These are phyloP conservation scores for Digitaria exilis DNA, from an alignment of 202 grass and related monocot genomes.

Conservation along the genomic window DNA sequence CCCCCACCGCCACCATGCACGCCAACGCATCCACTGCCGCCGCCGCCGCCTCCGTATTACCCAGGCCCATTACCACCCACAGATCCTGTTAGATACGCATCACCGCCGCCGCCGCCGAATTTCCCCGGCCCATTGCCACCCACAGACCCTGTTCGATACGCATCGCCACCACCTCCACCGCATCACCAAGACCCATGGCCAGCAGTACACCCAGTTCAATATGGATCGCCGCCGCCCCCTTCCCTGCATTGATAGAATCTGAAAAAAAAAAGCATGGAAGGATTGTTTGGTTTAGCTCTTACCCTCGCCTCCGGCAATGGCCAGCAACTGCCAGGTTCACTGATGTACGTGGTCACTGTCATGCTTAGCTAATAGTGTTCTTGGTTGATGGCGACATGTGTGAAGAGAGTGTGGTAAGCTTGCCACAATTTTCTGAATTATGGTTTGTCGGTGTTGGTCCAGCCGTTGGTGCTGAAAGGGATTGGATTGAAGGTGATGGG, in stretches of 20 bases:
- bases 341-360: slow-evolving; percentile 49
- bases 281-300: slow-evolving; percentile 54
- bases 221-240: slow-evolving; percentile 86
- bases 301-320: slow-evolving; percentile 18
- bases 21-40: slow-evolving; percentile 47
- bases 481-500: slow-evolving; percentile 47
- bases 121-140: slow-evolving; percentile 26
- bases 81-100: slow-evolving; percentile 22
- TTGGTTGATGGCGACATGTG: slow-evolving; percentile 33
- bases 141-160: background rate
- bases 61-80: slow-evolving; percentile 34
- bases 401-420: slow-evolving; percentile 23
- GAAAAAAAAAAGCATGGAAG: slow-evolving; percentile 12
- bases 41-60: slow-evolving; percentile 44
- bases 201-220: slow-evolving; percentile 47
- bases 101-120: slow-evolving; percentile 49
- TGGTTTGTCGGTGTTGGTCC: slow-evolving; percentile 24
- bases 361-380: slow-evolving; percentile 44
- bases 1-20: slow-evolving; percentile 31
- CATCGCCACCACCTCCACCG: slow-evolving; percentile 56
- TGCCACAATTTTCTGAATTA: slow-evolving; percentile 42
- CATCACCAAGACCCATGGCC: slow-evolving; percentile 52
- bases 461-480: slow-evolving; percentile 46
- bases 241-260: slow-evolving; percentile 55
- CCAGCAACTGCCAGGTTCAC: background rate